A percentile compares a stretch with the other conserved stretches of the same genome.
Evolutionary conservation across 345 rosid genomes (phyloP).

Genomic region (Corchorus olitorius): DNA sequence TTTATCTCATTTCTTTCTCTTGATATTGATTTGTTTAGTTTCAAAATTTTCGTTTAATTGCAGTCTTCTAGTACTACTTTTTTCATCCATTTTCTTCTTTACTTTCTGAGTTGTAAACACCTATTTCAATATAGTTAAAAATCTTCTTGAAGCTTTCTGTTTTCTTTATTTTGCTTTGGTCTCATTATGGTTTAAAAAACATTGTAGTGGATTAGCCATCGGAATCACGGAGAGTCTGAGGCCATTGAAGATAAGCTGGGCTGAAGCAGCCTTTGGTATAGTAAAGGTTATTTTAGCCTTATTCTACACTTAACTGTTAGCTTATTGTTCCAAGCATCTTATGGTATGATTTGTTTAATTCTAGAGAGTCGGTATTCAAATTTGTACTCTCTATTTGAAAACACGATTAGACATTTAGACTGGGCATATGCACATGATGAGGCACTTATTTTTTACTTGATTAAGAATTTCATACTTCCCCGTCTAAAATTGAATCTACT

Average conservation of each 20-base stretch:
- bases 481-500: constrained; percentile 16
- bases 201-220: constrained; percentile 91
- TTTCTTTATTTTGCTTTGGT: constrained; percentile 9
- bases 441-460: background rate
- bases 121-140: no score
- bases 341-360: background rate
- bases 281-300: constrained; percentile 50
- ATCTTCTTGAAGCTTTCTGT: background rate
- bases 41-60: no score
- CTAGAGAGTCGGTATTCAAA: background rate
- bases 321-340: constrained; percentile 11
- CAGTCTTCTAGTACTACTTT: no score
- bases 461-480: background rate
- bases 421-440: background rate
- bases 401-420: background rate
- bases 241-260: constrained; percentile 67
- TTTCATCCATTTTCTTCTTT: no score
- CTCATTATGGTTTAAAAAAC: constrained; percentile 1
- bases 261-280: constrained; percentile 70
- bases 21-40: no score
- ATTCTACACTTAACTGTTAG: background rate
- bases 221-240: constrained; percentile 53
- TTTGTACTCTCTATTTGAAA: background rate
- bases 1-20: no score
- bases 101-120: no score